Base-by-base conservation (phyloP, 257 asterid genomes). In the Cinchona pubescens region DNA sequence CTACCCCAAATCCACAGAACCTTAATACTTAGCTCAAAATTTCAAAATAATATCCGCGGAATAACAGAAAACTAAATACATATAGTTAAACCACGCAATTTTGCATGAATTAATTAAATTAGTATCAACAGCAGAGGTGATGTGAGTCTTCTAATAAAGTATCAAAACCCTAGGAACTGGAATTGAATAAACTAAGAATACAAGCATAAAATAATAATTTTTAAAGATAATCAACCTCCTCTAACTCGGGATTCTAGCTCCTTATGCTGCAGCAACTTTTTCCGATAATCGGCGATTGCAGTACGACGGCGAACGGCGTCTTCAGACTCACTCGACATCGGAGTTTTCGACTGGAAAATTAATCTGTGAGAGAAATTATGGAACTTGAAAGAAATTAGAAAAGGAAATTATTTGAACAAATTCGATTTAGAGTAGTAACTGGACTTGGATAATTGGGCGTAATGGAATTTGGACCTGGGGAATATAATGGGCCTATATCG, bases 201-300 rank as follows among this genome's bases (percentile, higher is more conserved):
- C 11, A 16, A 40, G 48, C 62, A 11, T 2, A 7, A 58, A 35
- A 27, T 25, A 15, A 66, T 49, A 67, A 65, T 49, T 51, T 61
- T 6, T 63, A 48, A 61, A 49, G 69, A 46, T 15, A 16, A 45
- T 53, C n/a, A n/a, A 83, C 87, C 82, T 32, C 73, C 72, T 69
- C 87, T 74, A 23, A 80, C 87, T 40, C 84, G 82, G 7, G 82
- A 74, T 15, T 83, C 87, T 23, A 80, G 81, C 63, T 83, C 87
- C 73, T 83, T 83, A n/a, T 83, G 87, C 37, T 75, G 82, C 62
- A 83, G 87, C 18, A 83, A 82, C 75, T 83, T 83, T 62, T 83
- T 83, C 74, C 87, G 81, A 49, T 83, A 83, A 21, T 83, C 87
- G 23, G 84, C 73, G 43, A 69, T 21, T 8, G 84, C 80, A 1